Conservation (phyloP, 495 filamentous ascomycete species). For the Aspergillus indologenus region DNA sequence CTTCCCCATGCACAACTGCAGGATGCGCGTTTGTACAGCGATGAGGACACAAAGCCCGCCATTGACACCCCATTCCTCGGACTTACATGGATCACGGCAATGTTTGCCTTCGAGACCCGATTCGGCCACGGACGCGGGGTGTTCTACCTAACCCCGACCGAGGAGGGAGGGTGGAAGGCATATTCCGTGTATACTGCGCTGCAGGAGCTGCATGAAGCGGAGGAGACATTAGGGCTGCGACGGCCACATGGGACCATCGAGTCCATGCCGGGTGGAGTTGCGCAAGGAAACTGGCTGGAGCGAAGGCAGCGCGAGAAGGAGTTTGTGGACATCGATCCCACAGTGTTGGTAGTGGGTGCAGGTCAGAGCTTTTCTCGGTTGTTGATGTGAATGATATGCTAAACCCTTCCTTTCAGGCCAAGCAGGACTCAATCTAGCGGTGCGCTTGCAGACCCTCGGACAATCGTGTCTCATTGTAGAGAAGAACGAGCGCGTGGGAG, state of each 20-base stretch:
- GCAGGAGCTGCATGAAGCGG: constrained; percentile 46
- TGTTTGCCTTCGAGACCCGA: constrained; percentile 49
- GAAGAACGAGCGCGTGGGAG: constrained; percentile 61
- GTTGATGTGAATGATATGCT: too few relatives aligned
- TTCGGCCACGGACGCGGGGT: constrained; percentile 58
- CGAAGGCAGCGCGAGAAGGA: constrained; percentile 53
- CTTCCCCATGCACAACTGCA: constrained; percentile 32
- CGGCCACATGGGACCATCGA: constrained; percentile 54
- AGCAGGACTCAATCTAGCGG: constrained; percentile 57
- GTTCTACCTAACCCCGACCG: constrained; percentile 50
- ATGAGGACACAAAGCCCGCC: constrained; percentile 39
- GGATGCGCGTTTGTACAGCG: constrained; percentile 41
- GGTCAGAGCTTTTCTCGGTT: constrained; percentile 32
- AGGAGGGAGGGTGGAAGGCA: constrained; percentile 55
- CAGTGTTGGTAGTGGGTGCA: constrained; percentile 64
- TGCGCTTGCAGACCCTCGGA: constrained; percentile 67
- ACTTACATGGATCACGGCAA: constrained; percentile 50
- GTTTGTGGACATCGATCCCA: constrained; percentile 56
- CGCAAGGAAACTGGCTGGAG: constrained; percentile 67
- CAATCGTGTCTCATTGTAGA: constrained; percentile 65
- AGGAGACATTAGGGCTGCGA: constrained; percentile 48
- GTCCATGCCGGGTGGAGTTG: constrained; percentile 53
- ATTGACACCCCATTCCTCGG: constrained; percentile 40
- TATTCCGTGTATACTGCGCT: constrained; percentile 62
- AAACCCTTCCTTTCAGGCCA: constrained; percentile 40